Conservation (phyloP, 768 basidiomycete genomes). For the Lactarius vividus region DNA sequence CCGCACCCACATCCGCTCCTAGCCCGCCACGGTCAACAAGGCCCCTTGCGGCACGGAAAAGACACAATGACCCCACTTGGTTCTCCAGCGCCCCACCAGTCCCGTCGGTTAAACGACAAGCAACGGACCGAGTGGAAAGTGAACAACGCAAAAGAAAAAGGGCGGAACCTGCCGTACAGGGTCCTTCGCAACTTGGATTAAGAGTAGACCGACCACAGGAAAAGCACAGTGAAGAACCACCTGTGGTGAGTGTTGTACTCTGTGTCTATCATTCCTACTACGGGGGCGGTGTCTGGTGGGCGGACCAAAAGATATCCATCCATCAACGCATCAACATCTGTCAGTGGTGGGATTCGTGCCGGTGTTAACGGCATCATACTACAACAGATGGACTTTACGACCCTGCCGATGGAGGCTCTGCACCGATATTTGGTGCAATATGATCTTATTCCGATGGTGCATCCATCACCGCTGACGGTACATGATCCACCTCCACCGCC, state of each 20-base stretch:
- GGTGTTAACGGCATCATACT: conserved; percentile 23
- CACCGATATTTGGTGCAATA: conserved; percentile 72
- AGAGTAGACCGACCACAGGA: conserved; percentile 27
- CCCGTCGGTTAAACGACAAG: conserved; percentile 51
- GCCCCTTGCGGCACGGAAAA: conserved; percentile 34
- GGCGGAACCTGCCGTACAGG: conserved; percentile 43
- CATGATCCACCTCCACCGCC: conserved; percentile 71
- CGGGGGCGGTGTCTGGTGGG: not conserved
- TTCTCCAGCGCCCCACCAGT: conserved; percentile 41
- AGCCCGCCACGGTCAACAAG: conserved; percentile 19
- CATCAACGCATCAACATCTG: conserved; percentile 14
- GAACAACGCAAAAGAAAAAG: conserved; percentile 75
- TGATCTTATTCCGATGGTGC: conserved; percentile 66
- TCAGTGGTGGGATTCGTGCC: not conserved
- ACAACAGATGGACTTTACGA: conserved; percentile 69
- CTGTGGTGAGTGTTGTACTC: conserved; percentile 20
- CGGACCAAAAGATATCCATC: not conserved
- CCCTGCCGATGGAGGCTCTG: conserved; percentile 60
- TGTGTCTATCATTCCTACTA: not conserved
- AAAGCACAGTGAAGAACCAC: conserved; percentile 21
- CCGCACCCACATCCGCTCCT: conserved; percentile 14
- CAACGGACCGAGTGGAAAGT: conserved; percentile 65
- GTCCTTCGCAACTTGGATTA: conserved; percentile 19
- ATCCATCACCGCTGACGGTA: conserved; percentile 64
- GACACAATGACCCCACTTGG: conserved; percentile 49